A percentile compares a stretch with the other conserved stretches of the same genome.
Conservation (phyloP, 1,284 basidiomycete species). For the Peniophora sp. region DNA sequence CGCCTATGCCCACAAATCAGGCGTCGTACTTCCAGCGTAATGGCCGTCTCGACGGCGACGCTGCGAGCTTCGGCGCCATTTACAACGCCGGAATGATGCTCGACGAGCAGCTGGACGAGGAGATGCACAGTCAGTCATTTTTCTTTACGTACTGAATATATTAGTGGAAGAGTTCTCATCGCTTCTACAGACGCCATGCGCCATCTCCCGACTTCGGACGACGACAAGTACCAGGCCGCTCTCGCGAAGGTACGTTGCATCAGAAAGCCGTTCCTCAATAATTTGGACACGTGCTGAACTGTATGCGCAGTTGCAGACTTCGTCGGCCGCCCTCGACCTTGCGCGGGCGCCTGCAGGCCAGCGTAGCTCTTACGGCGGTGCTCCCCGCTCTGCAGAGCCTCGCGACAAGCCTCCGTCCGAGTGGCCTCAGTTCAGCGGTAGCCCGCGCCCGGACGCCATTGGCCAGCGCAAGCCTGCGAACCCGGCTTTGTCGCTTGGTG, state of each 20-base stretch:
- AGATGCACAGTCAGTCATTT: slow-evolving; percentile 73
- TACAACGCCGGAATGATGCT: slow-evolving; percentile 83
- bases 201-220: slow-evolving; percentile 86
- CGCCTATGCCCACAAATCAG: slow-evolving; percentile 35
- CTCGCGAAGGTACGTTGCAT: slow-evolving; percentile 55
- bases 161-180: slow-evolving; percentile 12
- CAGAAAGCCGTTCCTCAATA: not conserved
- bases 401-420: slow-evolving; percentile 73
- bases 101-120: slow-evolving; percentile 84
- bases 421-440: slow-evolving; percentile 83
- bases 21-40: slow-evolving; percentile 35
- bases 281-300: not conserved
- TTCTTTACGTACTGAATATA: not conserved
- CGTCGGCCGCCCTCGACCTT: slow-evolving; percentile 88
- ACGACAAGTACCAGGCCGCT: slow-evolving; percentile 70
- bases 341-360: slow-evolving; percentile 43
- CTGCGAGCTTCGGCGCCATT: slow-evolving; percentile 43
- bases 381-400: slow-evolving; percentile 45
- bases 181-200: slow-evolving; percentile 71
- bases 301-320: slow-evolving; percentile 63
- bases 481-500: slow-evolving; percentile 55
- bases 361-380: slow-evolving; percentile 59
- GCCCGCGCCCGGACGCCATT: slow-evolving; percentile 50
- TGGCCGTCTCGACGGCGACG: slow-evolving; percentile 43
- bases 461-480: slow-evolving; percentile 62